Base-by-base conservation (phyloP, 768 basidiomycete species). In the Thelephora ganbajun region DNA sequence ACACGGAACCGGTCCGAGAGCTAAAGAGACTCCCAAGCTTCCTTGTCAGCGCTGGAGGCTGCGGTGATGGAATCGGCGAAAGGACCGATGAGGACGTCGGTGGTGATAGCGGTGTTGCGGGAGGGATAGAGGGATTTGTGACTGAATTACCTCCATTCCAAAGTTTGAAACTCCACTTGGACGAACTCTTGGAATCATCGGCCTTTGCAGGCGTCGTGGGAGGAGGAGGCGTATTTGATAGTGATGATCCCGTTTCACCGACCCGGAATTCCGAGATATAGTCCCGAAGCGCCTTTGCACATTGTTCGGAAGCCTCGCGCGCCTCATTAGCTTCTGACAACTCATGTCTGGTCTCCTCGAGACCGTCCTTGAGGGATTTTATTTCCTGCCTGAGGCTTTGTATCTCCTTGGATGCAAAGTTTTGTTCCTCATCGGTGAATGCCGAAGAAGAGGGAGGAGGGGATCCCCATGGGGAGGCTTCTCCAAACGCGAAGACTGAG, bases 261-360 rank as follows among this genome's bases (percentile, higher is more conserved):
- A 84, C 69, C 48, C 78, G 77, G 59, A 81, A 78, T 53, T 86
- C 79, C 18, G 75, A 76, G 53, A 89, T 88, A 59, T 84, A 97
- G 49, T 79, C 82, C 34, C 91, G 73, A 37, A 98, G 67, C 0
- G 84, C 87, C 47, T 76, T 79, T 53, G 86, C 78, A 59, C 89
- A 92, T 0, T 74, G 74, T 54, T 97, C 91, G 33, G 84, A 87
- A 3, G 93, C 93, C 57, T 89, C 80, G 43, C 79, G 71, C 2
- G 87, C 89, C 62, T 97, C 93, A 51, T 76, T 80, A 1, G 80
- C 71, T 57, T 94, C 91, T 35, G 59, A 67, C 42, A 94, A 65
- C 50, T 89, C 84, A 51, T 76, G 72, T 55, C 75, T 76, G 14
- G 73, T 69, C 26, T 72, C 74, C 33, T 80, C 78, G 14, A 92